Evolutionary conservation across 371 early-diverging fungal species (phyloP).

Genomic region (Mortierella sp.): DNA sequence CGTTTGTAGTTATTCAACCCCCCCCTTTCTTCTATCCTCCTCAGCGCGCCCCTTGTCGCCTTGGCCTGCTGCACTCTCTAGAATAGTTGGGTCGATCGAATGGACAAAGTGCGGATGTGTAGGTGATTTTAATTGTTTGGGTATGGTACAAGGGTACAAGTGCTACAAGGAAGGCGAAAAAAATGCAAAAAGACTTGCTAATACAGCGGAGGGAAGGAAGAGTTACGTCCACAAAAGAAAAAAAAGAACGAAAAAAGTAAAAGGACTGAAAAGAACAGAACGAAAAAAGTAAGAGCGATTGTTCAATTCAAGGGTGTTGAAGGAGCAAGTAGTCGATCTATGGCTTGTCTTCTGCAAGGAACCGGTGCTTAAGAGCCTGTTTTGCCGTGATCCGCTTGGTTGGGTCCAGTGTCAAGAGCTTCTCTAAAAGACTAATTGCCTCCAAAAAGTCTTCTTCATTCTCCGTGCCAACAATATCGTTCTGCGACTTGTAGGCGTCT

Average conservation of each 20-base stretch:
- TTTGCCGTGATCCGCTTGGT: constrained; percentile 68
- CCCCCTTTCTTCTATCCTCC: too few relatives aligned
- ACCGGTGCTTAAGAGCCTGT: constrained; percentile 73
- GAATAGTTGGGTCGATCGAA: background rate
- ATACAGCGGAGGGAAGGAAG: background rate
- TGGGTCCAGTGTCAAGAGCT: constrained; percentile 64
- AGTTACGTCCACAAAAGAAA: background rate
- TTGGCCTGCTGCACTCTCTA: background rate
- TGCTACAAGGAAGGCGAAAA: background rate
- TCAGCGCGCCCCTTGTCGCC: background rate
- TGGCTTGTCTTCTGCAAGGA: constrained; percentile 46
- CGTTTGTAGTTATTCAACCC: background rate
- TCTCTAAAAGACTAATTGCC: constrained; percentile 65
- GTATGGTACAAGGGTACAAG: background rate
- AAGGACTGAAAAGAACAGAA: background rate
- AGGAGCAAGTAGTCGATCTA: background rate
- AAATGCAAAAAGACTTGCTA: background rate
- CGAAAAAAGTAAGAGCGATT: background rate
- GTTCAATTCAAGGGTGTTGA: too few relatives aligned
- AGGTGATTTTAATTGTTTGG: background rate
- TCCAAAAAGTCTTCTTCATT: constrained; percentile 41
- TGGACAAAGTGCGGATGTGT: background rate
- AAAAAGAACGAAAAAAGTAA: background rate
- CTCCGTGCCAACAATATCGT: constrained; percentile 27
- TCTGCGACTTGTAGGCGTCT: background rate